A percentile compares a stretch with the other conserved stretches of the same genome.
Evolutionary conservation across 139 green algal species (phyloP).

Genomic region (Chlorella sorokiniana): DNA sequence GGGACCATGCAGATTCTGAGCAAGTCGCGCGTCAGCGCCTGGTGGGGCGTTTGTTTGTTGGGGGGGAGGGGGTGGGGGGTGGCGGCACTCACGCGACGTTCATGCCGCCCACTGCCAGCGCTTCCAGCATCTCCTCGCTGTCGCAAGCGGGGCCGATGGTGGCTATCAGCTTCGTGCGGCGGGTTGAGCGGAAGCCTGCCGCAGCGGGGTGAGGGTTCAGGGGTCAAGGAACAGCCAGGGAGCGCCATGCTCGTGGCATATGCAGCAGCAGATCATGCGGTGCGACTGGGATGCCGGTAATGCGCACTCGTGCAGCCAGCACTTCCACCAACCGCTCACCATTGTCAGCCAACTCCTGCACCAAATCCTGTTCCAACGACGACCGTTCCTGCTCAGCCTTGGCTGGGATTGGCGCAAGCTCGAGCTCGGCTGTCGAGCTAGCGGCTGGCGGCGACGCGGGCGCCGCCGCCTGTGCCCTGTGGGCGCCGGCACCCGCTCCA

Average conservation of each 20-base stretch:
- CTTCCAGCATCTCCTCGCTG: conserved; percentile 58
- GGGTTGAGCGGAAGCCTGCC: conserved; percentile 53
- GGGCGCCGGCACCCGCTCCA: not conserved
- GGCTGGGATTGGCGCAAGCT: not conserved
- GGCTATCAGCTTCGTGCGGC: conserved; percentile 75
- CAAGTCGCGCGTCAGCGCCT: too few relatives aligned
- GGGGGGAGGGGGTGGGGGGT: too few relatives aligned
- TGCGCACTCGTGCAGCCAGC: too few relatives aligned
- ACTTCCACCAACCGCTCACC: conserved; percentile 33
- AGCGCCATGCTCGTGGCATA: not conserved
- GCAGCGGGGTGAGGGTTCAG: too few relatives aligned
- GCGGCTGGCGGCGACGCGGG: not conserved
- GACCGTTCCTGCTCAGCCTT: not conserved
- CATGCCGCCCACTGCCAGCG: conserved; percentile 66
- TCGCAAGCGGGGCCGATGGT: conserved; percentile 74
- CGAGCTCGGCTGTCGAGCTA: not conserved
- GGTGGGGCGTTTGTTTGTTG: too few relatives aligned
- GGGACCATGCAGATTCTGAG: too few relatives aligned
- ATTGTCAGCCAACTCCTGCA: conserved; percentile 55
- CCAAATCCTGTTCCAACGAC: conserved; percentile 46
- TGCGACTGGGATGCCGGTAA: not conserved
- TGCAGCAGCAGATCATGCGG: not conserved
- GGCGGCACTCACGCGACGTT: conserved; percentile 53
- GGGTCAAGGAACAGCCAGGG: not conserved
- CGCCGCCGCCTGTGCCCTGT: not conserved